Conservation (phyloP, 176 grass and related monocot genomes). For the Paspalum vaginatum region DNA sequence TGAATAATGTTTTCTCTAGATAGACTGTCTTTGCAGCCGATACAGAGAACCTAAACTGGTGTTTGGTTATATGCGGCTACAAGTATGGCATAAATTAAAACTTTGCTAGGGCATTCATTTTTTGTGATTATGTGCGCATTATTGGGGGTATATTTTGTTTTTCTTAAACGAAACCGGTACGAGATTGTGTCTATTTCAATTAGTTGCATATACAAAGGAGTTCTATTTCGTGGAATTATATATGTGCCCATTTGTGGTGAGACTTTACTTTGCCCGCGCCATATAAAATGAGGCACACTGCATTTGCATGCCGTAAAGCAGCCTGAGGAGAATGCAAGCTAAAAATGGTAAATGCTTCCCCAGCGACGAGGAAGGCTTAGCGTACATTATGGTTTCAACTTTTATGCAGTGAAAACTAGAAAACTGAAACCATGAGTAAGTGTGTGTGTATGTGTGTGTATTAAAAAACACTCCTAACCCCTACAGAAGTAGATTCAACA, state of each 20-base stretch:
- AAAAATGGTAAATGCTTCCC: neutral
- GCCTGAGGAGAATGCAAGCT: neutral
- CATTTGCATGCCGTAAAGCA: neutral
- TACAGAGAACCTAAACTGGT: conserved; percentile 1
- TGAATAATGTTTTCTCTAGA: neutral
- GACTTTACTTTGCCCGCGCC: neutral
- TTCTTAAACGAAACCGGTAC: neutral
- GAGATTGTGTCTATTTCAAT: neutral
- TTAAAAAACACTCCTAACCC: too few species aligned
- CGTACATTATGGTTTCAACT: neutral
- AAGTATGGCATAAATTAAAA: neutral
- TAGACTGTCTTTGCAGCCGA: neutral
- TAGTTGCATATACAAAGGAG: too few species aligned
- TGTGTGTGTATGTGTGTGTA: too few species aligned
- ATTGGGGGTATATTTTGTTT: neutral
- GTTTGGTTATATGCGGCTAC: neutral
- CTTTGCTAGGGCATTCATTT: neutral
- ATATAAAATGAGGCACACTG: neutral
- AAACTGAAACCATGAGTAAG: neutral
- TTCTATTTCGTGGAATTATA: neutral
- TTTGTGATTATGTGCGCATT: neutral
- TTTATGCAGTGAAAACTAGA: neutral
- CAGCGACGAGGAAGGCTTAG: neutral
- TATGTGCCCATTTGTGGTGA: neutral
- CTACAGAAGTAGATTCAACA: too few species aligned